Evolutionary conservation across 2,329 filamentous ascomycete species (phyloP).

Genomic region (Aspergillus pseudonomiae): DNA sequence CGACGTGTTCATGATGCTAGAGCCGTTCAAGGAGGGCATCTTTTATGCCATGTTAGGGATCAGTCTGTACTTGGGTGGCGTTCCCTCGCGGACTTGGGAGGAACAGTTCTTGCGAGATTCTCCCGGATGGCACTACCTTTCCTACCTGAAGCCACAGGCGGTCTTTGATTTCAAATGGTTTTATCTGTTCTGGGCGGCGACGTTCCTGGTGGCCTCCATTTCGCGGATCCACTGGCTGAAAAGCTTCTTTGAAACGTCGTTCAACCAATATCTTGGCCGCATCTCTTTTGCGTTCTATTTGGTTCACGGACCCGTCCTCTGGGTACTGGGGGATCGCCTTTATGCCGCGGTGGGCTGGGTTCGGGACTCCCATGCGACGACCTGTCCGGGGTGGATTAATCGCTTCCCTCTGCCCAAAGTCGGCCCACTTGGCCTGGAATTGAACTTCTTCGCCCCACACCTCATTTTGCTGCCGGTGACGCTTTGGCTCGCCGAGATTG

Average conservation of each 20-base stretch:
- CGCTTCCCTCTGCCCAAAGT: constrained; percentile 56
- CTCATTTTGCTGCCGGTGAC: constrained; percentile 63
- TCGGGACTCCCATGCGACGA: constrained; percentile 52
- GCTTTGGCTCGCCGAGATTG: constrained; percentile 60
- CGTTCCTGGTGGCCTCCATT: constrained; percentile 58
- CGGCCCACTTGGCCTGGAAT: constrained; percentile 64
- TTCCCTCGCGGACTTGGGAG: constrained; percentile 57
- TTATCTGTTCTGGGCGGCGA: constrained; percentile 64
- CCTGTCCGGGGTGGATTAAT: constrained; percentile 61
- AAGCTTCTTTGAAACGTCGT: constrained; percentile 60
- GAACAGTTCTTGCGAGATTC: constrained; percentile 55
- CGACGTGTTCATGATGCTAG: constrained; percentile 48
- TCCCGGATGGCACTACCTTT: constrained; percentile 64
- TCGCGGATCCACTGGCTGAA: constrained; percentile 63
- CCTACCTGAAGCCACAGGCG: constrained; percentile 66
- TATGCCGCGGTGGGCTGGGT: constrained; percentile 64
- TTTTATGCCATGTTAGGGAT: constrained; percentile 56
- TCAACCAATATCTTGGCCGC: constrained; percentile 65
- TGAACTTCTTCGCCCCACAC: constrained; percentile 63
- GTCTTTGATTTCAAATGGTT: constrained; percentile 71
- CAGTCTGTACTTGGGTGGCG: constrained; percentile 62
- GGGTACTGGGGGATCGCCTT: constrained; percentile 63
- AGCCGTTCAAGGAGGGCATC: constrained; percentile 55
- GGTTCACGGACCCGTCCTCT: constrained; percentile 65
- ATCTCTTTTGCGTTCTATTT: constrained; percentile 67